Percentiles rank a stretch among this genome's conserved stretches.
Evolutionary conservation across 768 basidiomycete species (phyloP).

Genomic region (Agrocybe pediades): DNA sequence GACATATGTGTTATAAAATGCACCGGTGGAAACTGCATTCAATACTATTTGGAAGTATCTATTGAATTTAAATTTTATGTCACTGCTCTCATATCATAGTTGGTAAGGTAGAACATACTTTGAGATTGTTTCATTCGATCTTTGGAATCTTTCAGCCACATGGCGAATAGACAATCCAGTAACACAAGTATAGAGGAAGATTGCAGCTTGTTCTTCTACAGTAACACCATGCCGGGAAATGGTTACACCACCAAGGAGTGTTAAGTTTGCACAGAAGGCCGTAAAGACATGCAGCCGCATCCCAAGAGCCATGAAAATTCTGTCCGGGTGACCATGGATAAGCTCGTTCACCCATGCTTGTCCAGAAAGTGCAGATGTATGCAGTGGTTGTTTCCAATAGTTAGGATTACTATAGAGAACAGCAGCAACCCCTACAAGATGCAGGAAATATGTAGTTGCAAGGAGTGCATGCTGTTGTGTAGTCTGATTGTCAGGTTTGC

Average conservation of each 20-base stretch:
- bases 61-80: conserved; percentile 7
- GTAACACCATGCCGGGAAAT: neutral
- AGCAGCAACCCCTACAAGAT: conserved; percentile 1
- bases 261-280: neutral
- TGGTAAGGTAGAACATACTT: conserved; percentile 2
- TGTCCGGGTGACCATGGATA: conserved; percentile 8
- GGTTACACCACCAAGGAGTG: neutral
- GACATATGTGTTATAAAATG: conserved; percentile 29
- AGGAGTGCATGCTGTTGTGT: no score
- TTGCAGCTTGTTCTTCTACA: conserved; percentile 12
- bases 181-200: conserved; percentile 11
- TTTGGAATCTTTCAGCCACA: conserved; percentile 15
- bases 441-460: neutral
- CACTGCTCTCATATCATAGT: neutral
- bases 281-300: conserved; percentile 9
- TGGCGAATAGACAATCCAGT: conserved; percentile 10
- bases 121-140: conserved; percentile 12
- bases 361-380: conserved; percentile 10
- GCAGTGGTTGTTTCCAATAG: conserved; percentile 11
- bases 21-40: conserved; percentile 20
- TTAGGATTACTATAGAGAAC: neutral
- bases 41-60: conserved; percentile 32
- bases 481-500: no score
- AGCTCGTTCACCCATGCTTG: conserved; percentile 14
- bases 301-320: conserved; percentile 7